Conservation (phyloP, 768 basidiomycete genomes). For the Naganishia onofrii region DNA sequence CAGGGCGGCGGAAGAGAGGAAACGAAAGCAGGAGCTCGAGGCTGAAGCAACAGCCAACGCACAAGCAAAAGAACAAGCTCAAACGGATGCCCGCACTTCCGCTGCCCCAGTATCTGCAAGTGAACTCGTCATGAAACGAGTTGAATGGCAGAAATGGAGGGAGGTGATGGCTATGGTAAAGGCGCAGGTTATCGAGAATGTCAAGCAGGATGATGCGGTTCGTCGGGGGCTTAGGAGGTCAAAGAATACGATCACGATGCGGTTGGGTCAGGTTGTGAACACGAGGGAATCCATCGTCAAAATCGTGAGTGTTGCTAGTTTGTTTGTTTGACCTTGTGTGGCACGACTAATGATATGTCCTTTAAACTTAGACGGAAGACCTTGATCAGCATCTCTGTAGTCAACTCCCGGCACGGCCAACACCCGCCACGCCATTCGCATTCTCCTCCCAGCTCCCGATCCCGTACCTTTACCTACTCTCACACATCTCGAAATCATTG, state of each 20-base stretch:
- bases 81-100: neutral
- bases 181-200: conserved; percentile 54
- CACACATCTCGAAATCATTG: conserved; percentile 82
- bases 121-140: conserved; percentile 29
- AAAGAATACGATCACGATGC: conserved; percentile 46
- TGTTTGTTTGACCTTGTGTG: neutral
- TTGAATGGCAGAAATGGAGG: conserved; percentile 44
- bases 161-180: conserved; percentile 46
- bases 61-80: conserved; percentile 18
- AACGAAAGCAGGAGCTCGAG: conserved; percentile 9
- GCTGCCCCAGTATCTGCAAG: neutral
- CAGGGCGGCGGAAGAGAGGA: conserved; percentile 23
- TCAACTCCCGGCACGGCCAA: conserved; percentile 32
- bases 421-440: conserved; percentile 35
- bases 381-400: conserved; percentile 55
- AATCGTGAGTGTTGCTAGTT: conserved; percentile 38
- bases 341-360: conserved; percentile 9
- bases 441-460: conserved; percentile 47
- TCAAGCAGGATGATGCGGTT: conserved; percentile 60
- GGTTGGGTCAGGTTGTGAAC: conserved; percentile 49
- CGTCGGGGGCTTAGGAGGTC: conserved; percentile 36
- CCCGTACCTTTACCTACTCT: conserved; percentile 69
- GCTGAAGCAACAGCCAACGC: conserved; percentile 29
- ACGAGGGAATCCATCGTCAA: conserved; percentile 38
- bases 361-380: conserved; percentile 37